These are phyloP conservation scores for Thalassiosira livingstoniorum DNA, from an alignment of 352 stramenopile species.

Conservation along the genomic window DNA sequence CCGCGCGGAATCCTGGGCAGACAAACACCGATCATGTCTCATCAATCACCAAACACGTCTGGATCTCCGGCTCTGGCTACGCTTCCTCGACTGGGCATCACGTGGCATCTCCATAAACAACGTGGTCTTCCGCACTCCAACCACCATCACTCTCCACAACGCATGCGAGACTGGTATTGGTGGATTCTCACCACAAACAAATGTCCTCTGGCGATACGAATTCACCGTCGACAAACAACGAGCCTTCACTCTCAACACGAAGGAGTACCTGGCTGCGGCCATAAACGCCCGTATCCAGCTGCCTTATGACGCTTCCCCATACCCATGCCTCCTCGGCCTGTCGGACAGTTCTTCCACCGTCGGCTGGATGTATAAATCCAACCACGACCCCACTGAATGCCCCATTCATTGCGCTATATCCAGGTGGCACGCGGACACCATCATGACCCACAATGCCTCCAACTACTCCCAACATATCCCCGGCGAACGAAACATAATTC, in stretches of 20 bases:
- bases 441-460: conserved; percentile 6
- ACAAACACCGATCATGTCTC: neutral
- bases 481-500: conserved; percentile 1
- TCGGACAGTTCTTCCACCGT: neutral
- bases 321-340: conserved; percentile 22
- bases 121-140: conserved; percentile 29
- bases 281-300: conserved; percentile 1
- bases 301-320: neutral
- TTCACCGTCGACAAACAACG: conserved; percentile 30
- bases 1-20: neutral
- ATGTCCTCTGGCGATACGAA: conserved; percentile 31
- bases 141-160: neutral
- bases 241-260: conserved; percentile 25
- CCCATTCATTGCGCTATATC: conserved; percentile 6
- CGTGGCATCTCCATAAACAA: conserved; percentile 49
- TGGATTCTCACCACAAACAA: conserved; percentile 14
- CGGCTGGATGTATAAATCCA: conserved; percentile 39
- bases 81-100: conserved; percentile 25
- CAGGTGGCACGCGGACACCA: neutral
- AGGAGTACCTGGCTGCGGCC: conserved; percentile 32
- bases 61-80: neutral
- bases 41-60: neutral
- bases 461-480: conserved; percentile 30
- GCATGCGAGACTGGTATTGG: conserved; percentile 29
- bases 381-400: conserved; percentile 8